These are phyloP conservation scores for Trichopus zeylanicus DNA, from an alignment of 116 monocot genomes.

Conservation along the genomic window DNA sequence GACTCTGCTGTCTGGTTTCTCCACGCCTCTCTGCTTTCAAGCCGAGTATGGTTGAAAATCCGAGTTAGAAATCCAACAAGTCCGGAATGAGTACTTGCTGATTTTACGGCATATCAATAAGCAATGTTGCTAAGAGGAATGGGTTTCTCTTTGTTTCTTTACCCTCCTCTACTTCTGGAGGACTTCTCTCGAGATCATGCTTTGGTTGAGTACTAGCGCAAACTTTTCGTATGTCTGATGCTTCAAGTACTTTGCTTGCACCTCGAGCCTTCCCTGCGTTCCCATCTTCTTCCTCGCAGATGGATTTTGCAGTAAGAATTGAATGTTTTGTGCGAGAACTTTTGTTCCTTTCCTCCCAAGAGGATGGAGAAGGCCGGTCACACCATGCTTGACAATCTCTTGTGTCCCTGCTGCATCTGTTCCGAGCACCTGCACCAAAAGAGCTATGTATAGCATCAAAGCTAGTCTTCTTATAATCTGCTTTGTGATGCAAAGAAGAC, in stretches of 20 bases:
- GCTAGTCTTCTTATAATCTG: too few species aligned
- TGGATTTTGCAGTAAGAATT: constrained; percentile 37
- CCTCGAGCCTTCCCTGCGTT: constrained; percentile 45
- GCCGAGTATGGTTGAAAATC: too few species aligned
- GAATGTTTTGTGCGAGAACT: constrained; percentile 55
- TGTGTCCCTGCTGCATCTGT: constrained; percentile 86
- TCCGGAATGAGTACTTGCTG: too few species aligned
- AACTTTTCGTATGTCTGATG: constrained; percentile 48
- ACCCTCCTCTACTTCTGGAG: too few species aligned
- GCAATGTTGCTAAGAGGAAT: too few species aligned
- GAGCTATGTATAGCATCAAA: background rate
- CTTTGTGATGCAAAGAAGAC: too few species aligned
- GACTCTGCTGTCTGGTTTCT: too few species aligned
- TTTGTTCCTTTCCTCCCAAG: constrained; percentile 45
- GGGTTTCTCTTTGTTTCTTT: too few species aligned
- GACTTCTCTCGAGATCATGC: too few species aligned
- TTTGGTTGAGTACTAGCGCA: constrained; percentile 43
- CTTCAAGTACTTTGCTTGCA: constrained; percentile 63
- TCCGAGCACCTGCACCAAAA: constrained; percentile 66
- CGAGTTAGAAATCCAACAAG: too few species aligned
- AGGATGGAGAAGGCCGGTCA: constrained; percentile 84
- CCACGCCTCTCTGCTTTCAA: too few species aligned
- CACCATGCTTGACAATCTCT: constrained; percentile 74
- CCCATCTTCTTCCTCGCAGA: constrained; percentile 63
- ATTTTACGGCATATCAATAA: too few species aligned